Percentiles rank a stretch among this genome's conserved stretches.
These are phyloP conservation scores for Eucalyptus rudis DNA, from an alignment of 345 rosid genomes.

Conservation along the genomic window DNA sequence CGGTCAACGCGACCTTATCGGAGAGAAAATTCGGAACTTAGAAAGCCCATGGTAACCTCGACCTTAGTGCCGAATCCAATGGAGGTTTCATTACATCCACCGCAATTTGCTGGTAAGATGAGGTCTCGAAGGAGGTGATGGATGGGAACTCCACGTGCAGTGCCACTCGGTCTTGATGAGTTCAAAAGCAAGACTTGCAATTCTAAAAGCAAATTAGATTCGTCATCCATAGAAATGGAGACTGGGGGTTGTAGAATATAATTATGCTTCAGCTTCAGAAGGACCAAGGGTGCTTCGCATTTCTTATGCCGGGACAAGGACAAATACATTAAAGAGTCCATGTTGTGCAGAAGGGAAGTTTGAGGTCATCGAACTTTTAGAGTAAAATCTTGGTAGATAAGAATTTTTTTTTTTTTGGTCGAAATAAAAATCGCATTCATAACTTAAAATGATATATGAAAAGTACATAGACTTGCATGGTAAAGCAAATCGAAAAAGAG, in stretches of 20 bases:
- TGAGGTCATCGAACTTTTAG: conserved; percentile 78
- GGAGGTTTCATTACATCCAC: neutral
- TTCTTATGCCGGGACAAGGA: conserved; percentile 69
- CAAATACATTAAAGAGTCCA: conserved; percentile 73
- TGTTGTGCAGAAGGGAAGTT: conserved; percentile 80
- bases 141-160: conserved; percentile 6
- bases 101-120: neutral
- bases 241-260: conserved; percentile 76
- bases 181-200: conserved; percentile 72
- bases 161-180: conserved; percentile 75
- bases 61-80: neutral
- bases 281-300: conserved; percentile 75
- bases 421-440: too few species aligned
- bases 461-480: too few species aligned
- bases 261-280: conserved; percentile 81
- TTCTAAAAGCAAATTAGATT: conserved; percentile 51
- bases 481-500: too few species aligned
- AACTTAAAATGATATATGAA: too few species aligned
- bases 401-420: too few species aligned
- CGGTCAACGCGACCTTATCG: neutral
- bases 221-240: conserved; percentile 62
- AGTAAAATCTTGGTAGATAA: conserved; percentile 55
- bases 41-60: neutral
- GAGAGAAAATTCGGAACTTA: neutral
- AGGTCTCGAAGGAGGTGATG: neutral